These are phyloP conservation scores for Endotrypanum monterogeii DNA, from an alignment of 208 protist genomes.

Conservation along the genomic window DNA sequence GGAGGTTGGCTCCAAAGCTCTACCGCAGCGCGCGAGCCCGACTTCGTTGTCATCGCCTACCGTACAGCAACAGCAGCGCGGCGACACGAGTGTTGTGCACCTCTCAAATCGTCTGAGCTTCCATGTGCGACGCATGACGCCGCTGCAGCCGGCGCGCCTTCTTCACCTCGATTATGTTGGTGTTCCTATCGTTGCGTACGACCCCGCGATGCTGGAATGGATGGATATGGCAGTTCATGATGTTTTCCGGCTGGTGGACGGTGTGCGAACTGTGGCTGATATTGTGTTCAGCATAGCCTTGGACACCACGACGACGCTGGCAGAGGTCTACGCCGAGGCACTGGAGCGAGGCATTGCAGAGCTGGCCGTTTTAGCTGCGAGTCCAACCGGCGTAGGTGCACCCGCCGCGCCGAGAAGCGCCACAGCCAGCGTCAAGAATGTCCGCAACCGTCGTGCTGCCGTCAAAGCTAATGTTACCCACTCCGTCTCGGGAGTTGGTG, in stretches of 20 bases:
- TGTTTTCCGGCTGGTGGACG: slow-evolving; percentile 68
- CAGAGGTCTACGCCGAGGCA: slow-evolving; percentile 43
- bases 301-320: slow-evolving; percentile 45
- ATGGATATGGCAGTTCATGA: slow-evolving; percentile 70
- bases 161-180: slow-evolving; percentile 62
- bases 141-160: slow-evolving; percentile 37
- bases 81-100: slow-evolving; percentile 35
- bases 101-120: slow-evolving; percentile 61
- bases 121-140: slow-evolving; percentile 62
- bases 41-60: neutral
- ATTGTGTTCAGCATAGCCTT: slow-evolving; percentile 60
- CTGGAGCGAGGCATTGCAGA: slow-evolving; percentile 22
- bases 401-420: neutral
- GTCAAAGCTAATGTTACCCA: neutral
- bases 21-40: neutral
- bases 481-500: neutral
- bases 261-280: slow-evolving; percentile 64
- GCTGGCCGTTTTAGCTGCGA: neutral
- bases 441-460: neutral
- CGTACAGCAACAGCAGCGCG: slow-evolving; percentile 17
- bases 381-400: neutral
- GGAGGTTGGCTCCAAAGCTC: neutral
- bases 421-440: neutral
- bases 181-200: slow-evolving; percentile 51
- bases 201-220: slow-evolving; percentile 44